These are phyloP conservation scores for Saccharum officinarum DNA, from an alignment of 176 grass and related monocot genomes.

Conservation along the genomic window DNA sequence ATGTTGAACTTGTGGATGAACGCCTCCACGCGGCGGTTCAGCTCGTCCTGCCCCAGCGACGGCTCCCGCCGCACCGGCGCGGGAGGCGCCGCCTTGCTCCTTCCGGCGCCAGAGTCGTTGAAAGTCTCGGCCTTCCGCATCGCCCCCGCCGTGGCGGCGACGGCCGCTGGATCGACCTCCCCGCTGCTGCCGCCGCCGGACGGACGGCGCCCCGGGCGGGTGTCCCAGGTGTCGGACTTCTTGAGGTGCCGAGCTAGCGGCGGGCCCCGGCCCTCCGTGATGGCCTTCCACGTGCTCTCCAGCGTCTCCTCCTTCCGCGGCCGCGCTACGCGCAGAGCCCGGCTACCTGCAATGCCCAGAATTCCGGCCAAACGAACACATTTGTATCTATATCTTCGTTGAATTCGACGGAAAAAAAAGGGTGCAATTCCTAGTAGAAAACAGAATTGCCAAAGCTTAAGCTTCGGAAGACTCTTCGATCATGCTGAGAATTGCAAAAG, in stretches of 20 bases:
- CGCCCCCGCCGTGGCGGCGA: neutral
- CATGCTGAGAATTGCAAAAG: neutral
- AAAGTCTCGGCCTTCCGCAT: constrained; percentile 91
- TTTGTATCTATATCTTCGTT: neutral
- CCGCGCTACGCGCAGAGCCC: constrained; percentile 65
- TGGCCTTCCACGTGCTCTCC: constrained; percentile 95
- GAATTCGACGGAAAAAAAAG: neutral
- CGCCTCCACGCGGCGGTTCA: constrained; percentile 86
- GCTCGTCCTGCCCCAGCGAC: constrained; percentile 87
- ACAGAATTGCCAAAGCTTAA: neutral
- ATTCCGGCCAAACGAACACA: neutral
- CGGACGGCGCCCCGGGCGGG: constrained; percentile 23
- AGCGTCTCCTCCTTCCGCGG: constrained; percentile 72
- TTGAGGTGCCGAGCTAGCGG: constrained; percentile 88
- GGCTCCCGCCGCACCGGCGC: constrained; percentile 67
- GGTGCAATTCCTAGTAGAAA: neutral
- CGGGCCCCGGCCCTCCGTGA: constrained; percentile 78
- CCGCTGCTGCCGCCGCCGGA: constrained; percentile 29
- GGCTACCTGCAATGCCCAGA: constrained; percentile 36
- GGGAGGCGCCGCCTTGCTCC: neutral
- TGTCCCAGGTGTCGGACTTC: constrained; percentile 95
- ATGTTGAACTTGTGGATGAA: constrained; percentile 99
- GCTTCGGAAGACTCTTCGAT: neutral
- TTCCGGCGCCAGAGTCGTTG: constrained; percentile 32
- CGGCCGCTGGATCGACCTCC: constrained; percentile 10